phyloP scores from a whole-genome alignment of 1,284 basidiomycete genomes.

The Malassezia caprae region DNA sequence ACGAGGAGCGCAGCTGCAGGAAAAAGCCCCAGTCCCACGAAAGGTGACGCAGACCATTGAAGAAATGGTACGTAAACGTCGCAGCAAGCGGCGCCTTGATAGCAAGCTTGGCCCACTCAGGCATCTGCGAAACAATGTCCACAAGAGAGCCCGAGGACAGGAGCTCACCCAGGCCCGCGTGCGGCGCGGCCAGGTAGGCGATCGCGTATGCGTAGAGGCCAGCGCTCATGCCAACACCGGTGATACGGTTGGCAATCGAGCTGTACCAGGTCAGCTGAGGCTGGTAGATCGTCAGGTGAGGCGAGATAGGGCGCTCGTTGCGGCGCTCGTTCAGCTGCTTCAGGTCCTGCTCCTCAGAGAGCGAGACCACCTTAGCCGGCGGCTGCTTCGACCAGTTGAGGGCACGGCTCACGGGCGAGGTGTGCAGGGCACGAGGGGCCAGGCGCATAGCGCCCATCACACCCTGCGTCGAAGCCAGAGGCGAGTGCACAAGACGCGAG shows the following conservation, averaged over 20 bases:
- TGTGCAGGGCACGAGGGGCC: slow-evolving; percentile 4
- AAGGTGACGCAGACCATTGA: slow-evolving; percentile 84
- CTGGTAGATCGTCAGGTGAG: slow-evolving; percentile 93
- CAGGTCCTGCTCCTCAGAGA: slow-evolving; percentile 54
- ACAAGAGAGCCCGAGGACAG: slow-evolving; percentile 71
- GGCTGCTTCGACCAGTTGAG: slow-evolving; percentile 7
- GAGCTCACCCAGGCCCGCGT: slow-evolving; percentile 52
- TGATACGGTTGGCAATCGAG: slow-evolving; percentile 75
- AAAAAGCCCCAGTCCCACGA: slow-evolving; percentile 77
- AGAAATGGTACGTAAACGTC: slow-evolving; percentile 60
- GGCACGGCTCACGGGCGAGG: slow-evolving; percentile 1
- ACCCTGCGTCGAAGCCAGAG: slow-evolving; percentile 1
- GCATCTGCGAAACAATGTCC: slow-evolving; percentile 57
- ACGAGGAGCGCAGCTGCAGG: slow-evolving; percentile 29
- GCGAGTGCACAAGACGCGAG: slow-evolving; percentile 10
- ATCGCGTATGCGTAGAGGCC: slow-evolving; percentile 75
- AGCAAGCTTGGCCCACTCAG: slow-evolving; percentile 47
- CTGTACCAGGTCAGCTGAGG: slow-evolving; percentile 77
- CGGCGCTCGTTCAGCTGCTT: slow-evolving; percentile 78
- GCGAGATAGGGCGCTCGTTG: slow-evolving; percentile 69
- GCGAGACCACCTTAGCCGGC: slow-evolving; percentile 16
- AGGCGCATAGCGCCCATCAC: slow-evolving; percentile 5
- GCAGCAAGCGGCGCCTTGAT: slow-evolving; percentile 33
- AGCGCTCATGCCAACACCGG: slow-evolving; percentile 61
- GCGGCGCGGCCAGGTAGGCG: slow-evolving; percentile 73